Base-by-base conservation (phyloP, 495 filamentous ascomycete genomes). In the Penicillium simplicissimum region DNA sequence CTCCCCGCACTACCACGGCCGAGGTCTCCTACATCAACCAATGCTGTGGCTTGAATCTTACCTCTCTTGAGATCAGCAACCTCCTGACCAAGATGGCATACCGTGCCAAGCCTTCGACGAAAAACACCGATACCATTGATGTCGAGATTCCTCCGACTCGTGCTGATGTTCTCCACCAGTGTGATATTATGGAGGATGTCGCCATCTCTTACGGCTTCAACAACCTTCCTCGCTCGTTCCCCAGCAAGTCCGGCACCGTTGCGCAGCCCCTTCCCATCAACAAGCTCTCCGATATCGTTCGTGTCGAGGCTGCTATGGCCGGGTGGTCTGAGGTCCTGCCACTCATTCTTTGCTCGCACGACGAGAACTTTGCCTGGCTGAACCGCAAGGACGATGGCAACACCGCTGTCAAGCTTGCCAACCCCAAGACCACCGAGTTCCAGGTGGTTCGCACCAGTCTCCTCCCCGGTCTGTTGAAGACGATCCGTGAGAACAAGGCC, bases 181-280 rank as follows among this genome's bases (percentile, higher is more conserved):
- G 90, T 64, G 95, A 99, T 73, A 91, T 99, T 67, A 98, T 99
- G 95, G 95, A 99, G 76, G 95, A 99, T 75, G 87, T 95, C 17
- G 95, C 92, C 17, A 92, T 98, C 60, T 91, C 90, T 17, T 96
- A 97, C 76, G 95, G 95, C 58, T 99, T 96, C 84, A 98, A 99
- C 82, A 87, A 87, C 21, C 88, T 99, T 8, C 92, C 93, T 0
- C 87, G 90, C 15, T 83, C 87, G 8, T 90, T 93, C 76, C 92
- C 94, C 11, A 88, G 86, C 76, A 91, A 90, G 64, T 85, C 89
- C 3, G 87, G 89, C 57, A 95, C 93, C 0, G 87, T 97, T 59
- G 95, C 90, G 53, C 88, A 91, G 67, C 90, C 96, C 10, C 83
- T 99, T 0, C 83, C 88, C 52, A 88, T 99, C 72, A 98, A 98